Conservation (phyloP, 208 protist species). For the Wallacemonas sp. region DNA sequence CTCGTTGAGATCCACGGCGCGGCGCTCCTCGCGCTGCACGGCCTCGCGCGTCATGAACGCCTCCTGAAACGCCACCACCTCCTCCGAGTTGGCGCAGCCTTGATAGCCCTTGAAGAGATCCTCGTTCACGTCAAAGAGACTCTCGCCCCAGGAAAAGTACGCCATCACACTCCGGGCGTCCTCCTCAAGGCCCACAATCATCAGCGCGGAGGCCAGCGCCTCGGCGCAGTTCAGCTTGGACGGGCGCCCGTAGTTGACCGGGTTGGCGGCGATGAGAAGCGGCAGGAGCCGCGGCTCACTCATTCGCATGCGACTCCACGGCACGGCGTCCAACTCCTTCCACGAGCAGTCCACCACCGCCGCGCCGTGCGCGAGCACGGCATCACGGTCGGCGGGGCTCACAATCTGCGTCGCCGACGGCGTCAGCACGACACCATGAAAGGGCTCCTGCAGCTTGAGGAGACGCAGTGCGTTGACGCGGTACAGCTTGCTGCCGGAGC, state of each 20-base stretch:
- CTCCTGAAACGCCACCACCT: constrained; percentile 74
- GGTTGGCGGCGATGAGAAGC: constrained; percentile 98
- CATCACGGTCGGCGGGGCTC: constrained; percentile 91
- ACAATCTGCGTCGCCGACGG: constrained; percentile 93
- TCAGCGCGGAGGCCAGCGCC: constrained; percentile 95
- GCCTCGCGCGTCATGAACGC: constrained; percentile 43
- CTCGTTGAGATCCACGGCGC: constrained; percentile 53
- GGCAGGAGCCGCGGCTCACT: constrained; percentile 92
- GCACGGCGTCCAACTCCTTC: constrained; percentile 94
- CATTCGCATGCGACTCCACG: constrained; percentile 94
- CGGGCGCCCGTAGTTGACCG: constrained; percentile 99
- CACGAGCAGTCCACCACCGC: constrained; percentile 99
- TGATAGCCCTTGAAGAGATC: constrained; percentile 92
- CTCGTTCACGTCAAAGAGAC: constrained; percentile 96
- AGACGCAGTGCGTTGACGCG: constrained; percentile 89
- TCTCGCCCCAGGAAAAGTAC: constrained; percentile 97
- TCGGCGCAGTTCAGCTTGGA: constrained; percentile 98
- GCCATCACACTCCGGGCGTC: constrained; percentile 91
- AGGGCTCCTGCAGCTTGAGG: constrained; percentile 87
- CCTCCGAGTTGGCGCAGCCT: constrained; percentile 51
- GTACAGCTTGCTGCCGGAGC: constrained; percentile 96
- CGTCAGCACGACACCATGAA: constrained; percentile 95
- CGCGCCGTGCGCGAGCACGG: constrained; percentile 90
- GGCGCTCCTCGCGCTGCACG: constrained; percentile 39
- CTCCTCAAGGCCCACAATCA: constrained; percentile 92